Evolutionary conservation across 2,329 filamentous ascomycete species (phyloP).

Genomic region (Botrytis medusae): DNA sequence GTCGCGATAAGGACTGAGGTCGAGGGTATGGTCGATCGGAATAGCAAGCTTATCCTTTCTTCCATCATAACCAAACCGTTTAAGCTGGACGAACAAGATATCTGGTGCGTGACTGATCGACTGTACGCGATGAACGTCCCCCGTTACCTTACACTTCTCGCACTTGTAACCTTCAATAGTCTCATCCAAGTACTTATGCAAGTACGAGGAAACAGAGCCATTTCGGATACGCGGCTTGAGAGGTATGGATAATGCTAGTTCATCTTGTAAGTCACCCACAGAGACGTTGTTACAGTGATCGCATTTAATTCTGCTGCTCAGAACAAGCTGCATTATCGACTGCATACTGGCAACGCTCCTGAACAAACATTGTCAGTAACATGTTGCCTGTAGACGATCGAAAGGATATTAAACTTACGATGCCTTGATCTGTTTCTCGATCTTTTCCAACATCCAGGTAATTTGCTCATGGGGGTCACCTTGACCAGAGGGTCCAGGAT

Average conservation of each 20-base stretch:
- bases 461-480: conserved; percentile 40
- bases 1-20: conserved; percentile 32
- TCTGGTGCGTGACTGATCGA: conserved; percentile 34
- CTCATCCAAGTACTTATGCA: conserved; percentile 32
- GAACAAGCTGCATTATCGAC: conserved; percentile 27
- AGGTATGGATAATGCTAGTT: conserved; percentile 34
- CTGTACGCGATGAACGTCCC: conserved; percentile 24
- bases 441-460: conserved; percentile 32
- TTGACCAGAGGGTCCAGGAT: conserved; percentile 28
- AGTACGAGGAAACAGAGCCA: conserved; percentile 30
- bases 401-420: conserved; percentile 27
- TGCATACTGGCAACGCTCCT: conserved; percentile 30
- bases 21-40: conserved; percentile 28
- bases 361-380: background rate
- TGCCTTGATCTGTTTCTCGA: conserved; percentile 34
- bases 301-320: conserved; percentile 31
- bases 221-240: conserved; percentile 30
- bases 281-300: conserved; percentile 31
- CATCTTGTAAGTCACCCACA: conserved; percentile 28
- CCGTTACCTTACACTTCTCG: conserved; percentile 30
- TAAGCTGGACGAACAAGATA: conserved; percentile 35
- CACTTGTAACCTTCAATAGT: conserved; percentile 35
- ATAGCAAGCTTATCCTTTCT: conserved; percentile 31
- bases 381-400: background rate
- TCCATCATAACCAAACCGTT: conserved; percentile 33